These are phyloP conservation scores for Rosa chinensis DNA, from an alignment of 306 rosid species.

Conservation along the genomic window DNA sequence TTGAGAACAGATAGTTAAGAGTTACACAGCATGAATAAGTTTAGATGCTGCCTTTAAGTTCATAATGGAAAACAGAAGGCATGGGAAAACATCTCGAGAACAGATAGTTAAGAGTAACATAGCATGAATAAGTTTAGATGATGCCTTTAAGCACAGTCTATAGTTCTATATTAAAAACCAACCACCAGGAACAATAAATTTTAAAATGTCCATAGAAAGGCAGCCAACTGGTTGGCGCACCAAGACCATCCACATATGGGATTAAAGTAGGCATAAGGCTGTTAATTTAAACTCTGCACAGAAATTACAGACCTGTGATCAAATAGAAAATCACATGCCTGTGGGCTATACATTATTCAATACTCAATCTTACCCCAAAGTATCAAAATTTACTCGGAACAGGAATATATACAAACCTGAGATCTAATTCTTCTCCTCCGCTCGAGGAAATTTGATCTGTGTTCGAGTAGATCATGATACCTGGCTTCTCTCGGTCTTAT, in stretches of 20 bases:
- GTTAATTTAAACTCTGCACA: neutral
- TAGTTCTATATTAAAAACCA: neutral
- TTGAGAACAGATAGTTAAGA: conserved; percentile 12
- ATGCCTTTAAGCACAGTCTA: neutral
- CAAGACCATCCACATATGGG: neutral
- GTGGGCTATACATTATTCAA: neutral
- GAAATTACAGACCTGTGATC: neutral
- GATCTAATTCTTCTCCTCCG: conserved; percentile 95
- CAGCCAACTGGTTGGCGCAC: conserved; percentile 8
- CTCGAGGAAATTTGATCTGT: conserved; percentile 92
- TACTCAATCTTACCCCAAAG: conserved; percentile 19
- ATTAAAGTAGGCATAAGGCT: neutral
- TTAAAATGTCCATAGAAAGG: neutral
- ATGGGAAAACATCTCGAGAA: conserved; percentile 4
- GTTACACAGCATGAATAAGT: neutral
- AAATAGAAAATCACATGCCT: neutral
- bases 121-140: conserved; percentile 2
- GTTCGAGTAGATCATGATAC: conserved; percentile 86
- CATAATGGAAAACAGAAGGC: neutral
- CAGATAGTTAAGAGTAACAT: neutral
- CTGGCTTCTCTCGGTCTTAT: conserved; percentile 75
- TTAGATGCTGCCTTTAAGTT: neutral
- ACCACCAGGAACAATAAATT: neutral
- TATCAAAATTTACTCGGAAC: neutral
- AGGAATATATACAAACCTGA: conserved; percentile 66